Conservation (phyloP, 495 filamentous ascomycete species). For the Choiromyces venosus region DNA sequence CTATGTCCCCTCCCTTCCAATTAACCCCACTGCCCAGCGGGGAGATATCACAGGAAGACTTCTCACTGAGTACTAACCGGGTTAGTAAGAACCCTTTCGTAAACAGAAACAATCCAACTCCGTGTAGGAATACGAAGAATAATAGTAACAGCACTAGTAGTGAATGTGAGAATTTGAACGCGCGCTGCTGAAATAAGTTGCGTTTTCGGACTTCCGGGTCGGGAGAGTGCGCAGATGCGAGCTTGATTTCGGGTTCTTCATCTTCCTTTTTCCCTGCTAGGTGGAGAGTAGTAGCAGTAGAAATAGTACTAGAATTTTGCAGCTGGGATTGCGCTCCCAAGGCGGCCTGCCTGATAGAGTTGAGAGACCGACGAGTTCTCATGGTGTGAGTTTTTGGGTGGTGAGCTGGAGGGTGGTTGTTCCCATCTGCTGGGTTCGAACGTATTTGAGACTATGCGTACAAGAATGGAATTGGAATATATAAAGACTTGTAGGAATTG, state of each 20-base stretch:
- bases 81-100: conserved; percentile 96
- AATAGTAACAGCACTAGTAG: conserved; percentile 51
- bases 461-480: neutral
- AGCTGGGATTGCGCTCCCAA: neutral
- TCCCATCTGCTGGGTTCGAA: neutral
- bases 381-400: neutral
- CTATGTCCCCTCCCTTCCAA: conserved; percentile 40
- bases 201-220: conserved; percentile 21
- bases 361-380: neutral
- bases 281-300: neutral
- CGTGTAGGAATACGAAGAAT: conserved; percentile 60
- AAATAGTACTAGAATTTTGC: neutral
- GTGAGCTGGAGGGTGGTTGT: neutral
- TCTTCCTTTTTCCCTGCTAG: neutral
- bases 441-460: neutral
- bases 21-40: conserved; percentile 52
- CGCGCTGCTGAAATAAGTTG: conserved; percentile 41
- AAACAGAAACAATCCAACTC: conserved; percentile 81
- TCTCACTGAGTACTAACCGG: conserved; percentile 78
- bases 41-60: conserved; percentile 70
- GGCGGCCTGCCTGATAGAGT: neutral
- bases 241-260: conserved; percentile 11
- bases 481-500: neutral
- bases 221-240: conserved; percentile 30
- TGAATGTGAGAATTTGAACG: conserved; percentile 54